Percentiles rank a stretch among this genome's conserved stretches.
These are phyloP conservation scores for Heterobasidion occidentale DNA, from an alignment of 1,284 basidiomycete genomes.

Conservation along the genomic window DNA sequence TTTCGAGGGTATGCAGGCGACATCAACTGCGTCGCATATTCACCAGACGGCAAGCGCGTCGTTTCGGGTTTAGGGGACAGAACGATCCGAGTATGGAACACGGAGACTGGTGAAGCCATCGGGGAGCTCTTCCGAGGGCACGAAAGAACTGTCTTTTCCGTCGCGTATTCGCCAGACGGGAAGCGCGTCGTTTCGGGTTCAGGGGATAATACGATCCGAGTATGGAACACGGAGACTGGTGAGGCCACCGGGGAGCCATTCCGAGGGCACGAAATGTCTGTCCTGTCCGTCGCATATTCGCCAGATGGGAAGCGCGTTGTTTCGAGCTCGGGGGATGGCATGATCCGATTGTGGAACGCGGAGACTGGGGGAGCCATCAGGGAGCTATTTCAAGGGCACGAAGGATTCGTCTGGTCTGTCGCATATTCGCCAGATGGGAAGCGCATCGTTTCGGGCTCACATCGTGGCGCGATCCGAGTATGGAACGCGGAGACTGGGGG, in stretches of 20 bases:
- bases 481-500: neutral
- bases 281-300: neutral
- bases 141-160: neutral
- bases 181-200: neutral
- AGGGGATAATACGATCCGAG: neutral
- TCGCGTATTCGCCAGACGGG: constrained; percentile 2
- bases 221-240: neutral
- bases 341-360: neutral
- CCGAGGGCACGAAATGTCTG: neutral
- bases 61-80: constrained; percentile 13
- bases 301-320: neutral
- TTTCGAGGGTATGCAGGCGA: constrained; percentile 12
- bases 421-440: neutral
- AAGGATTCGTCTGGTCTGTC: neutral
- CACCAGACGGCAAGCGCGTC: constrained; percentile 10
- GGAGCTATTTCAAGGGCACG: neutral
- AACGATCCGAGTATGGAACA: constrained; percentile 12
- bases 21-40: constrained; percentile 11
- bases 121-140: neutral
- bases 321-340: neutral
- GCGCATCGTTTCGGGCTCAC: neutral
- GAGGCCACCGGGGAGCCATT: neutral
- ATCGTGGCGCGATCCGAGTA: neutral
- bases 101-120: neutral
- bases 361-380: neutral